Percentiles rank a stretch among this genome's conserved stretches.
Conservation (phyloP, 768 basidiomycete genomes). For the Boletus bicolor region DNA sequence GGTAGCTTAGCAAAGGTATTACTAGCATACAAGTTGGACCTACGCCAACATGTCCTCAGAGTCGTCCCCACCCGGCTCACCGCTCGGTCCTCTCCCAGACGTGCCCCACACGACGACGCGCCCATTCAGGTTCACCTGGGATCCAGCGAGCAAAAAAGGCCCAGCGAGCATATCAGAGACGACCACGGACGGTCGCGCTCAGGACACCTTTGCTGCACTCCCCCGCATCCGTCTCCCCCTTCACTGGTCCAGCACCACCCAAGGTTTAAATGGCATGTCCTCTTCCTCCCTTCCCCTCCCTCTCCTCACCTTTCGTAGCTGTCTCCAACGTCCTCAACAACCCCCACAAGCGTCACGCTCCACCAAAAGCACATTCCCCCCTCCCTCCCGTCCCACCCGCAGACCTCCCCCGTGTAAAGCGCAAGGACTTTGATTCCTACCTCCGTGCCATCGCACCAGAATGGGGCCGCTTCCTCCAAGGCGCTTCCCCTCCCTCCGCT, state of each 20-base stretch:
- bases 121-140: constrained; percentile 77
- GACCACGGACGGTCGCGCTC: constrained; percentile 58
- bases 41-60: constrained; percentile 45
- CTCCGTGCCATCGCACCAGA: constrained; percentile 67
- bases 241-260: constrained; percentile 78
- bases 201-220: constrained; percentile 50
- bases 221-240: constrained; percentile 45
- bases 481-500: constrained; percentile 30
- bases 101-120: constrained; percentile 39
- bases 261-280: constrained; percentile 83
- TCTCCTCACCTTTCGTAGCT: constrained; percentile 45
- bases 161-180: constrained; percentile 76
- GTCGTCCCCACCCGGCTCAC: constrained; percentile 43
- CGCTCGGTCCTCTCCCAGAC: constrained; percentile 44
- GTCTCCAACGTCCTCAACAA: constrained; percentile 93
- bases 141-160: constrained; percentile 54
- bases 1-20: too few species aligned
- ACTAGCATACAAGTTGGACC: not conserved
- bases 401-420: constrained; percentile 73
- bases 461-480: constrained; percentile 71
- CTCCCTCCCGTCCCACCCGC: constrained; percentile 70
- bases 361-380: constrained; percentile 82
- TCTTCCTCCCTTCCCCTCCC: not conserved
- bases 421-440: constrained; percentile 85
- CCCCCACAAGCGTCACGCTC: constrained; percentile 78